Conservation (phyloP, 2,329 filamentous ascomycete species). For the Curvularia spicifera region DNA sequence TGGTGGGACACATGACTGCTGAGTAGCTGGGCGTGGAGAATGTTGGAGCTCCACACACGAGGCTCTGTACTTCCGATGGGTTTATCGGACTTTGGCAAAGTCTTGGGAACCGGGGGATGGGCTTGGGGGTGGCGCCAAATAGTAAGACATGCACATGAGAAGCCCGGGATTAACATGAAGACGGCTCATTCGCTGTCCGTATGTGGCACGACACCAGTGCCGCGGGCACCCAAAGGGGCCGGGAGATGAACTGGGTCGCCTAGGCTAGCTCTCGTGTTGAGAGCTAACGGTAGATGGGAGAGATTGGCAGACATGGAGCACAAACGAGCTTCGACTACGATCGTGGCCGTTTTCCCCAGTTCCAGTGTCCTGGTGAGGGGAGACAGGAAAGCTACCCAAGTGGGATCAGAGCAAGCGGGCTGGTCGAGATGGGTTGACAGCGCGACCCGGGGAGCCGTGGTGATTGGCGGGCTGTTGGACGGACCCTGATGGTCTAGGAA, state of each 20-base stretch:
- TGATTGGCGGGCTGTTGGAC: conserved; percentile 10
- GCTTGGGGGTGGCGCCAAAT: conserved; percentile 8
- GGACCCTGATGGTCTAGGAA: conserved; percentile 7
- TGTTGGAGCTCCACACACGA: conserved; percentile 11
- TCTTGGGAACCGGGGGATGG: conserved; percentile 3
- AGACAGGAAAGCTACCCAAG: conserved; percentile 4
- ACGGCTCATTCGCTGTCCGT: background rate
- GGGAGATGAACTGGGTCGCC: conserved; percentile 1
- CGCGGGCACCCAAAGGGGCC: background rate
- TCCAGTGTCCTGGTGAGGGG: conserved; percentile 12
- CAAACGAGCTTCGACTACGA: conserved; percentile 2
- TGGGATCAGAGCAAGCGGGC: conserved; percentile 11
- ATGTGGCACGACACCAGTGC: conserved; percentile 4
- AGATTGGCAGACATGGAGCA: conserved; percentile 1
- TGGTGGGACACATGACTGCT: conserved; percentile 16
- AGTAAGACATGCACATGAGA: background rate
- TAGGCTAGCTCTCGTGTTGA: background rate
- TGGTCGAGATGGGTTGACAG: conserved; percentile 5
- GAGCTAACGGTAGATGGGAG: conserved; percentile 5
- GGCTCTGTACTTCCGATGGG: conserved; percentile 6
- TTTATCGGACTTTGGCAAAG: conserved; percentile 12
- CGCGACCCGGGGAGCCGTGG: background rate
- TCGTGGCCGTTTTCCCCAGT: conserved; percentile 14
- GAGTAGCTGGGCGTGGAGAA: conserved; percentile 9
- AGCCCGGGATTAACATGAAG: conserved; percentile 4